Evolutionary conservation across 441 rosid genomes (phyloP).

Genomic region (Lepidium campestre): DNA sequence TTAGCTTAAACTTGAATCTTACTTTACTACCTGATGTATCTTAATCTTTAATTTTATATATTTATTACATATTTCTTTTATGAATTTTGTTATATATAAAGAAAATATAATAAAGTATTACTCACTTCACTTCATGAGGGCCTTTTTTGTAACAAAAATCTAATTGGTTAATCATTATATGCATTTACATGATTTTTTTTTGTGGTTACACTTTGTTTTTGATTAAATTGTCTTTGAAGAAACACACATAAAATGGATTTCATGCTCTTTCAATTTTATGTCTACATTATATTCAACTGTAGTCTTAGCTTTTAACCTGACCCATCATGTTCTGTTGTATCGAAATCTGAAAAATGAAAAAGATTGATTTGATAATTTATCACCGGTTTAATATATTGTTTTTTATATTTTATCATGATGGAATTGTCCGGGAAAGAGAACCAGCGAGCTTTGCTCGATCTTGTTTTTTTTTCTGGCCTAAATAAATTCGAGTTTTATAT

Average conservation of each 20-base stretch:
- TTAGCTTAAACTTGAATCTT: constrained; percentile 36
- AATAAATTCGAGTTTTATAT: too few relatives aligned
- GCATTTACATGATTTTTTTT: background rate
- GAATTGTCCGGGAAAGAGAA: too few relatives aligned
- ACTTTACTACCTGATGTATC: constrained; percentile 24
- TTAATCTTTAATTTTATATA: constrained; percentile 17
- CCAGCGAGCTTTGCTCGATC: too few relatives aligned
- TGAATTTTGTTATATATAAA: background rate
- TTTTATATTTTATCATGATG: too few relatives aligned
- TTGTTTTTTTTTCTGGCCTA: too few relatives aligned
- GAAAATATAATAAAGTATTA: constrained; percentile 1
- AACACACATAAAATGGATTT: constrained; percentile 16
- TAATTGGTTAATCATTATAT: constrained; percentile 23
- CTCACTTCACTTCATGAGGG: constrained; percentile 5
- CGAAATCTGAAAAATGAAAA: background rate
- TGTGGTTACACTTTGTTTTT: constrained; percentile 9
- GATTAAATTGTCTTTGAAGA: constrained; percentile 29
- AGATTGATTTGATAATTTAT: background rate
- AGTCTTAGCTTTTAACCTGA: background rate
- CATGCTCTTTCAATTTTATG: background rate
- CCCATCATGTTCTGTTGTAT: constrained; percentile 2
- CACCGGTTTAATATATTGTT: too few relatives aligned
- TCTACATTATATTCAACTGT: background rate
- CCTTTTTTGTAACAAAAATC: constrained; percentile 21
- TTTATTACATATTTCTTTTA: background rate